Conservation (phyloP, 495 filamentous ascomycete species). For the Neohortaea acidophila region DNA sequence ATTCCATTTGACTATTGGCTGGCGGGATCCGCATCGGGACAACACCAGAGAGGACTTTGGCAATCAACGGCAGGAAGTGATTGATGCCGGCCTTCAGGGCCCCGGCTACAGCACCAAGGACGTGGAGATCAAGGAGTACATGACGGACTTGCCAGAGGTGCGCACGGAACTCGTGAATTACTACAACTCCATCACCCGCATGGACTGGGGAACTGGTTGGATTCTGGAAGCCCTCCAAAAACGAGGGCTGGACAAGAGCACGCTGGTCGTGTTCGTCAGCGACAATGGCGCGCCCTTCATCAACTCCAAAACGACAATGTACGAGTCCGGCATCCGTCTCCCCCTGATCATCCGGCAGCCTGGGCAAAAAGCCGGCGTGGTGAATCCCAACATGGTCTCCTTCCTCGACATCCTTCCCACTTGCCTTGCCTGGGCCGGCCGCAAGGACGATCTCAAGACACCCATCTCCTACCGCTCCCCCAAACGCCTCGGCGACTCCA, state of each 20-base stretch:
- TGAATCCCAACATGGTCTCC: conserved; percentile 34
- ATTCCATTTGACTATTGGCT: conserved; percentile 33
- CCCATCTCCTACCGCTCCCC: conserved; percentile 3
- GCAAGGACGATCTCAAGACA: not conserved
- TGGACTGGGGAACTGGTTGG: conserved; percentile 31
- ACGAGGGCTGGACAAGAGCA: conserved; percentile 24
- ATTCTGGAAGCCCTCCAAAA: conserved; percentile 26
- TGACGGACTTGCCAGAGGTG: conserved; percentile 28
- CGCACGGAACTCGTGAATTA: conserved; percentile 32
- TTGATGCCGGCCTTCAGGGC: conserved; percentile 8
- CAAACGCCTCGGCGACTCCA: conserved; percentile 21
- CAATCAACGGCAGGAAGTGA: conserved; percentile 29
- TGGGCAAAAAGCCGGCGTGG: conserved; percentile 12
- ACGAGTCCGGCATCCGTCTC: conserved; percentile 31
- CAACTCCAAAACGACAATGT: conserved; percentile 36
- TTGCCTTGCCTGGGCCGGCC: conserved; percentile 28
- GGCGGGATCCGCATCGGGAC: conserved; percentile 33
- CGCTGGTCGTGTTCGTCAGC: conserved; percentile 31
- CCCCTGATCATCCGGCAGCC: conserved; percentile 31
- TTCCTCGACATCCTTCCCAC: conserved; percentile 34
- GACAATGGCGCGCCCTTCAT: conserved; percentile 36
- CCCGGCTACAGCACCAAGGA: conserved; percentile 15
- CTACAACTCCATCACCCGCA: conserved; percentile 28
- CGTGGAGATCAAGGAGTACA: conserved; percentile 25
- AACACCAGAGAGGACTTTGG: conserved; percentile 30